phyloP scores from a whole-genome alignment of 2,329 filamentous ascomycete genomes.

The Neonectria punicea region DNA sequence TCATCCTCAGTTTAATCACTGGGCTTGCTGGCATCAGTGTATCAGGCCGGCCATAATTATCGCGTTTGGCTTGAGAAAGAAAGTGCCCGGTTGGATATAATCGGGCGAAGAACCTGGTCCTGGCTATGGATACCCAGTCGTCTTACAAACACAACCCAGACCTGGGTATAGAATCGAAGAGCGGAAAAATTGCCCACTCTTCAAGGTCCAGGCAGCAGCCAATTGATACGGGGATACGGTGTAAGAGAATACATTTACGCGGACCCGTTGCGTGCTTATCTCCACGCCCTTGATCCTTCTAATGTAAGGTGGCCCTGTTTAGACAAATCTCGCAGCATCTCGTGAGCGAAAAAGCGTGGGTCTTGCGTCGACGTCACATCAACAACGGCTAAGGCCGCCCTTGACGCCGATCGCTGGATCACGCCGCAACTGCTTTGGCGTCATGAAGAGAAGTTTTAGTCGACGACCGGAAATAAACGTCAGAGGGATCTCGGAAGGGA shows the following conservation, averaged over 20 bases:
- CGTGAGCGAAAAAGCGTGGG: conserved; percentile 2
- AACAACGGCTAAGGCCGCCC: background rate
- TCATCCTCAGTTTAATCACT: background rate
- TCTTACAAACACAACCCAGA: too few relatives aligned
- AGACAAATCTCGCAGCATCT: conserved; percentile 7
- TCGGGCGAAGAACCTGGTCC: too few relatives aligned
- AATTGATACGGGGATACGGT: background rate
- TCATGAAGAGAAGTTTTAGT: background rate
- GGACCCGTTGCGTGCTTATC: background rate
- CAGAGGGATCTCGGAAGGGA: background rate
- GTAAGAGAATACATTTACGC: background rate
- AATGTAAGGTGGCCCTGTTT: conserved; percentile 7
- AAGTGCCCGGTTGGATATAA: too few relatives aligned
- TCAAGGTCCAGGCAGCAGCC: background rate
- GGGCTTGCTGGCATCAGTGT: background rate
- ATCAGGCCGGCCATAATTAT: too few relatives aligned
- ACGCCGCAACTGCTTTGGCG: background rate
- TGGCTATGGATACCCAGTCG: too few relatives aligned
- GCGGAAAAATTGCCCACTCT: background rate
- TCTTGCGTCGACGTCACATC: background rate
- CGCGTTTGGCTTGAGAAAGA: too few relatives aligned
- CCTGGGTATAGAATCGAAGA: too few relatives aligned
- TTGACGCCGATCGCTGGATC: background rate
- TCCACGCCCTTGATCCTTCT: conserved; percentile 12
- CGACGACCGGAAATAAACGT: conserved; percentile 1